Percentiles rank a stretch among this genome's conserved stretches.
Conservation (phyloP, 208 protist genomes). For the Trypanosoma cruzi region DNA sequence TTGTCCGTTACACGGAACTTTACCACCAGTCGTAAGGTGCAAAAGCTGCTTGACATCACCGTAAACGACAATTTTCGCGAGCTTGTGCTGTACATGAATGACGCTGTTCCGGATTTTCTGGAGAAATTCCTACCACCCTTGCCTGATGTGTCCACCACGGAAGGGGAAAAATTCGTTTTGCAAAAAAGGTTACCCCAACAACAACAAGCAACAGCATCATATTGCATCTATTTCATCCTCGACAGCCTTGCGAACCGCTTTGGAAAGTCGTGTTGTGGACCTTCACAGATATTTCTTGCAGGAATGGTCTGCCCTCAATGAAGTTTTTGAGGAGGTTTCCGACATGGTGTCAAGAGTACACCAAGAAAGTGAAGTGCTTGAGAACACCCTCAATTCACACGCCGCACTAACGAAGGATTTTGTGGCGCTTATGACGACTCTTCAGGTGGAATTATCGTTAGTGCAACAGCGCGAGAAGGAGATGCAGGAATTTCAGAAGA, state of each 20-base stretch:
- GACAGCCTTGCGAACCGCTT: slow-evolving; percentile 44
- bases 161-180: slow-evolving; percentile 5
- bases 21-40: slow-evolving; percentile 34
- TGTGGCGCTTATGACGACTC: slow-evolving; percentile 31
- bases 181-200: slow-evolving; percentile 1
- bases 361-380: slow-evolving; percentile 40
- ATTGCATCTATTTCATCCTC: slow-evolving; percentile 14
- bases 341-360: slow-evolving; percentile 52
- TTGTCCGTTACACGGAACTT: slow-evolving; percentile 26
- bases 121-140: slow-evolving; percentile 18
- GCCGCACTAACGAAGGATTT: slow-evolving; percentile 31
- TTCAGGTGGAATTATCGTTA: slow-evolving; percentile 45
- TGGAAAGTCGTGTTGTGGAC: slow-evolving; percentile 60
- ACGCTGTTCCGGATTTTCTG: slow-evolving; percentile 47
- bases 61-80: slow-evolving; percentile 62
- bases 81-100: slow-evolving; percentile 64
- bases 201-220: not conserved
- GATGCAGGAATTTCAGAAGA: slow-evolving; percentile 61
- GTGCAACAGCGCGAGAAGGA: slow-evolving; percentile 62
- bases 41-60: slow-evolving; percentile 58
- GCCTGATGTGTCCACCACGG: not conserved
- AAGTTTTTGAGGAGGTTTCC: slow-evolving; percentile 50
- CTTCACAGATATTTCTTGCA: slow-evolving; percentile 67
- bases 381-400: slow-evolving; percentile 28
- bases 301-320: slow-evolving; percentile 55